Conservation (phyloP, 192 early-diverging fungal genomes). For the Coemansia sp. region DNA sequence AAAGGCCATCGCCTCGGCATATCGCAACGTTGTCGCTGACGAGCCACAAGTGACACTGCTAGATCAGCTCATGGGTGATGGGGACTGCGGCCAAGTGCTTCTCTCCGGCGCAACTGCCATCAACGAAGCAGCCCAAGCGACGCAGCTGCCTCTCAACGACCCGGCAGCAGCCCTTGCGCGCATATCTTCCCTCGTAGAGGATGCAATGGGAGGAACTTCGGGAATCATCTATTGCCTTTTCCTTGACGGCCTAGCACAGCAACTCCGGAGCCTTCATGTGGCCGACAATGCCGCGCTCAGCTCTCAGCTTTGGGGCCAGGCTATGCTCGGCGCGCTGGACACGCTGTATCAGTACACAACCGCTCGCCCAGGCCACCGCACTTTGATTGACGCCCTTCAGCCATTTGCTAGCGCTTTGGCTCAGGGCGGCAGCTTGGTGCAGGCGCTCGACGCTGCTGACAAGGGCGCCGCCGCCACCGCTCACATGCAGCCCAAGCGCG, state of each 20-base stretch:
- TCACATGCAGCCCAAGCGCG: conserved; percentile 63
- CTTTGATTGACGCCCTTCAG: conserved; percentile 70
- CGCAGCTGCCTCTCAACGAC: conserved; percentile 55
- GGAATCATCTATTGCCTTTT: conserved; percentile 81
- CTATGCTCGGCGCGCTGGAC: conserved; percentile 61
- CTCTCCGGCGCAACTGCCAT: conserved; percentile 68
- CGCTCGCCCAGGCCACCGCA: conserved; percentile 73
- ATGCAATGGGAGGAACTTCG: conserved; percentile 77
- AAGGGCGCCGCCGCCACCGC: conserved; percentile 61
- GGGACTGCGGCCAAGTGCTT: conserved; percentile 81
- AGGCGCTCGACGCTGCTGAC: conserved; percentile 58
- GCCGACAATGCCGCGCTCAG: conserved; percentile 26
- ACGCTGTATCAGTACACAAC: conserved; percentile 68
- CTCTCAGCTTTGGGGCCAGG: conserved; percentile 53
- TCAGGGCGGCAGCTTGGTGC: conserved; percentile 37
- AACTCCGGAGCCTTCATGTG: conserved; percentile 35
- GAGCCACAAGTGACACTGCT: conserved; percentile 68
- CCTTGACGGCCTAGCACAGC: conserved; percentile 65
- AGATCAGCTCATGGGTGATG: conserved; percentile 81
- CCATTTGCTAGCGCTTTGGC: conserved; percentile 64
- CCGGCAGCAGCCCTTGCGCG: conserved; percentile 59
- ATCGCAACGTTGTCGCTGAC: conserved; percentile 53
- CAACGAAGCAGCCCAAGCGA: conserved; percentile 47
- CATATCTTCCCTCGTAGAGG: conserved; percentile 71
- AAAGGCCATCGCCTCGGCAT: conserved; percentile 47